Evolutionary conservation across 306 rosid species (phyloP).

Genomic region (Vachellia pachyceras): DNA sequence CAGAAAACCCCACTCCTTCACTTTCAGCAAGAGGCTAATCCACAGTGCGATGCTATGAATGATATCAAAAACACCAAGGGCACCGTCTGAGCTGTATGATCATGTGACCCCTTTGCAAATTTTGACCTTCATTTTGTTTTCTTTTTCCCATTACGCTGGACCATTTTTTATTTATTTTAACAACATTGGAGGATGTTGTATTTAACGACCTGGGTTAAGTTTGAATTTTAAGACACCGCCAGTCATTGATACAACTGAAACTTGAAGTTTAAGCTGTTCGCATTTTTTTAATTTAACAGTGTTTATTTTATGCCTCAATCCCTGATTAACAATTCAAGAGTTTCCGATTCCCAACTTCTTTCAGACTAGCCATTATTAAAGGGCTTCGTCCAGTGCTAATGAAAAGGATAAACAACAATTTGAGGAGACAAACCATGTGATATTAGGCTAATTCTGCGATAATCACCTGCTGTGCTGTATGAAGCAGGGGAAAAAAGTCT

Average conservation of each 20-base stretch:
- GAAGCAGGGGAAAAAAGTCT: slow-evolving; percentile 30
- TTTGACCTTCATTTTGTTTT: slow-evolving; percentile 32
- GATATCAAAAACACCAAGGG: slow-evolving; percentile 24
- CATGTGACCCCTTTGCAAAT: slow-evolving; percentile 42
- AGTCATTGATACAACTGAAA: background rate
- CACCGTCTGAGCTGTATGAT: slow-evolving; percentile 9
- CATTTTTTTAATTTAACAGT: too few species aligned
- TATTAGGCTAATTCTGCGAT: slow-evolving; percentile 10
- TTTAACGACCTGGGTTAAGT: background rate
- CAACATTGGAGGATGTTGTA: background rate
- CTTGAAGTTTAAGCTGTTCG: background rate
- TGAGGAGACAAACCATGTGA: slow-evolving; percentile 37
- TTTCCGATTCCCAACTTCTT: background rate
- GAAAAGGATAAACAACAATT: slow-evolving; percentile 15
- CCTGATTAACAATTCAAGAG: background rate
- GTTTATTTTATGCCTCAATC: background rate
- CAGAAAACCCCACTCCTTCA: background rate
- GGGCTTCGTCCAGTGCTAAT: background rate
- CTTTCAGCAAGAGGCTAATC: background rate
- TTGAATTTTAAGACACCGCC: background rate
- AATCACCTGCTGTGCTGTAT: slow-evolving; percentile 36
- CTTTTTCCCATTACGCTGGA: background rate
- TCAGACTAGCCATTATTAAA: background rate
- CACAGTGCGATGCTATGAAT: background rate
- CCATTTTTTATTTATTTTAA: background rate